Conservation (phyloP, 2,329 filamentous ascomycete genomes). For the Hirsutella minnesotensis region DNA sequence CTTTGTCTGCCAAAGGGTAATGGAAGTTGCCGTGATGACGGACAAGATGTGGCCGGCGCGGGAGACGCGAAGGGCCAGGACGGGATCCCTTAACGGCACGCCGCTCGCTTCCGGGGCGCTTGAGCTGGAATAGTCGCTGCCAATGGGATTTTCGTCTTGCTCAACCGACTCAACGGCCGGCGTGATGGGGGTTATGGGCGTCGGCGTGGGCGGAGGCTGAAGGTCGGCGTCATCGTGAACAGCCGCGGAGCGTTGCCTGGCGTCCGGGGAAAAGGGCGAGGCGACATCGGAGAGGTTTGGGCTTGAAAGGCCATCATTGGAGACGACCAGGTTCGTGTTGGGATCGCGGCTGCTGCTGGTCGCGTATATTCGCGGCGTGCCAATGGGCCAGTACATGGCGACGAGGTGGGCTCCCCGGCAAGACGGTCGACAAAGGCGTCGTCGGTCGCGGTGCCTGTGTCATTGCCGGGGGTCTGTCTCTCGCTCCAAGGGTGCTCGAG, state of each 20-base stretch:
- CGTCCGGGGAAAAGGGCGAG: constrained; percentile 3
- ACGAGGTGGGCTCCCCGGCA: constrained; percentile 13
- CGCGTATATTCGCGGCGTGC: constrained; percentile 72
- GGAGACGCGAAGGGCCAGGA: constrained; percentile 66
- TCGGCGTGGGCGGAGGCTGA: constrained; percentile 29
- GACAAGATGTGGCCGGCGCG: constrained; percentile 75
- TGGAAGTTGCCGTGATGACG: constrained; percentile 70
- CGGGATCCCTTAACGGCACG: constrained; percentile 45
- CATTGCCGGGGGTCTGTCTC: constrained; percentile 10
- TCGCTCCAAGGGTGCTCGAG: too few relatives aligned
- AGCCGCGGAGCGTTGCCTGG: constrained; percentile 13
- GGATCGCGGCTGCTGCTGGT: constrained; percentile 54
- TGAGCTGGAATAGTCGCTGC: constrained; percentile 10
- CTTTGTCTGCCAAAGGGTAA: constrained; percentile 96
- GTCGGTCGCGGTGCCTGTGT: constrained; percentile 9
- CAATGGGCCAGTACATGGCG: constrained; percentile 85
- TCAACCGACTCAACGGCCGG: constrained; percentile 49
- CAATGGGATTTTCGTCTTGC: constrained; percentile 29
- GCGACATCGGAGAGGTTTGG: constrained; percentile 15
- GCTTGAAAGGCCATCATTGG: constrained; percentile 46
- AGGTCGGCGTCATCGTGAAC: constrained; percentile 21
- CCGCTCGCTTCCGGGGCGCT: constrained; percentile 13
- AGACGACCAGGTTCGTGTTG: constrained; percentile 37
- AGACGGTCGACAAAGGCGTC: constrained; percentile 10
- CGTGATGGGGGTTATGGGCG: constrained; percentile 43